Base-by-base conservation (phyloP, 2,329 filamentous ascomycete species). In the Diaporthe citri region DNA sequence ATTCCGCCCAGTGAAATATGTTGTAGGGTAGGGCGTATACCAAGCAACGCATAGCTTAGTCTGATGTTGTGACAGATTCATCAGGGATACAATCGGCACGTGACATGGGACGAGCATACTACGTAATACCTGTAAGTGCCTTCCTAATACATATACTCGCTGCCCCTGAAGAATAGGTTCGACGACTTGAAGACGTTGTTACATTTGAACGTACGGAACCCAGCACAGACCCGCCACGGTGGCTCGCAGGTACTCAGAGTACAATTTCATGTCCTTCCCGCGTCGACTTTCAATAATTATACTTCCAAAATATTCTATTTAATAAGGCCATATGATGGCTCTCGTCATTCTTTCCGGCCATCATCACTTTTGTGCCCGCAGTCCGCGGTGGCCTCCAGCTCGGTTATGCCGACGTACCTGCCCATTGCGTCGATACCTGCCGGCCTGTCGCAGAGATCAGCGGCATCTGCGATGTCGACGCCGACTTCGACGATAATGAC, bases 381-480 rank as follows among this genome's bases (percentile, higher is more conserved):
- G 51, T 46, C 36, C 25, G 10, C 13, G 48, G 31, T 22, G 67
- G 67, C n/a, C 67, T 71, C n/a, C 46, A 71, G 4, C 51, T 71
- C 36, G 67, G 57, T 25, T 71, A 57, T 20, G 67, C 67, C 7
- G 67, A 71, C 67, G 51, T 71, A 25, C 67, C 67, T 25, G 51
- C 46, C 31, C 48, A 51, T 0, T 71, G 67, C 25, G 67, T 57
- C 36, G 31, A 36, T 4, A 71, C 67, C 9, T 71, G 67, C 52
- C 67, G 67, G 7, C 51, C 67, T 20, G 25, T 71, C 12, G 67
- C 67, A 31, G 34, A 52, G 31, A 10, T 71, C 15, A 71, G 67
- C 51, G 67, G 67, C 51, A 71, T 71, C 51, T 71, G 67, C 67
- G 51, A 71, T 51, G 67, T 71, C 36, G 51, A 71, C 17, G 67